These are phyloP conservation scores for Trichocladium antarcticum DNA, from an alignment of 495 filamentous ascomycete species.

Conservation along the genomic window DNA sequence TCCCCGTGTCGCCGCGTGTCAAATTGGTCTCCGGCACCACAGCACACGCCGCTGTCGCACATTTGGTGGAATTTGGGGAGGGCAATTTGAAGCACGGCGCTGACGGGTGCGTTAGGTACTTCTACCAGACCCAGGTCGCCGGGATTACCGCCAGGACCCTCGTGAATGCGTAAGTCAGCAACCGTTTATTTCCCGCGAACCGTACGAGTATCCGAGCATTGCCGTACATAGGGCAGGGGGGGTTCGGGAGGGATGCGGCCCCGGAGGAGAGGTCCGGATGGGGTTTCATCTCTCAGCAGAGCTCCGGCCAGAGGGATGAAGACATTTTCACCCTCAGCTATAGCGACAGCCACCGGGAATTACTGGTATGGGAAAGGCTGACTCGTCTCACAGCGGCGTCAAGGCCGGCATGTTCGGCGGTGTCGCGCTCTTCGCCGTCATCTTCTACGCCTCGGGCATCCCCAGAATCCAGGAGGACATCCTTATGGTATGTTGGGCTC, in stretches of 20 bases:
- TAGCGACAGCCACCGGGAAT: too few species aligned
- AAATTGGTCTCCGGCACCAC: background rate
- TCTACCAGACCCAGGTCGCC: slow-evolving; percentile 34
- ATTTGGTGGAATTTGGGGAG: background rate
- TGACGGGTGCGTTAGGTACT: slow-evolving; percentile 34
- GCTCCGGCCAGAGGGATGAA: too few species aligned
- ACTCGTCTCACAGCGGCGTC: slow-evolving; percentile 27
- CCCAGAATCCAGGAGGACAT: slow-evolving; percentile 46
- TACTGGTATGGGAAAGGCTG: background rate
- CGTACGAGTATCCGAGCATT: too few species aligned
- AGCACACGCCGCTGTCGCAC: background rate
- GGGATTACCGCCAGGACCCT: slow-evolving; percentile 30
- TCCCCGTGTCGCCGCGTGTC: background rate
- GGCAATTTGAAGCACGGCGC: slow-evolving; percentile 1
- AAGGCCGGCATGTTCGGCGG: slow-evolving; percentile 42
- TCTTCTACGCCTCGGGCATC: slow-evolving; percentile 51
- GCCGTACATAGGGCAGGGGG: too few species aligned
- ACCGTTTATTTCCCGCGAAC: background rate
- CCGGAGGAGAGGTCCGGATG: too few species aligned
- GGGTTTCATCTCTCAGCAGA: too few species aligned
- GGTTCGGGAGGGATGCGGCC: too few species aligned
- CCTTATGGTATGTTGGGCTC: slow-evolving; percentile 26
- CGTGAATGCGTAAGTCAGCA: slow-evolving; percentile 29
- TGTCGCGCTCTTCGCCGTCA: slow-evolving; percentile 44
- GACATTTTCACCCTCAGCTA: too few species aligned